Evolutionary conservation across 805 yeast genomes (phyloP), one percentile per base, ranked within the genome.

Genomic region (Lachancea meyersii): DNA sequence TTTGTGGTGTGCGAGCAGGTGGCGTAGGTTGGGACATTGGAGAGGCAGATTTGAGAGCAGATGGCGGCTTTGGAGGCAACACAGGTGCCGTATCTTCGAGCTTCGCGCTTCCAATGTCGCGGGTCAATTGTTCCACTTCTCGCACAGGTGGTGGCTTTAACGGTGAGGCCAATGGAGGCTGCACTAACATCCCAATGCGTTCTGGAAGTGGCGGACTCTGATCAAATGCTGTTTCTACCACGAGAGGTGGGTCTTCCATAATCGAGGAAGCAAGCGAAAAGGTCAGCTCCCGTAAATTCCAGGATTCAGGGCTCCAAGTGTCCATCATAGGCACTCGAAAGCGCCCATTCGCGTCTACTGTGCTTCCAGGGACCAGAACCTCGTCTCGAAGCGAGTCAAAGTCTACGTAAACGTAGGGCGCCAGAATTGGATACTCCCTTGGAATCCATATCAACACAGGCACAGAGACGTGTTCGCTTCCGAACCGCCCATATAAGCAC

Each of bases 371-470:
- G 31, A 68, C 68, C 14, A 82, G 58, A 27, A 69, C 57, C 11
- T 56, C 58, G 19, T 62, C 55, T 27, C 65, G 66, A n/a, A 78
- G 71, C 2, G 82, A 79, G 27, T 52, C 61, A 9, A 58, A 32
- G 17, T 73, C 69, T 9, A 88, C 75, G 54, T 70, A 83, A 0
- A 78, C 72, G n/a, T 77, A 52, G 0, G 97, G 97, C 1, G 81
- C 71, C 2, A 64, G 68, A n/a, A 54, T 51, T 0, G 96, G 96
- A 50, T 84, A 88, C 19, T 70, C 67, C 21, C 72, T 70, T 0
- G 95, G 95, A 4, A 89, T 54, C 95, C 95, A 87, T 4, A 88
- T 60, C 41, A 78, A 79, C 10, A 87, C 53, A 0, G 88, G 89
- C 14, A 76, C 63, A n/a, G 65, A 61, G 48, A 70, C 66, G 19